A percentile compares a stretch with the other conserved stretches of the same genome.
Conservation (phyloP, 345 rosid genomes). For the Luvunga scandens region DNA sequence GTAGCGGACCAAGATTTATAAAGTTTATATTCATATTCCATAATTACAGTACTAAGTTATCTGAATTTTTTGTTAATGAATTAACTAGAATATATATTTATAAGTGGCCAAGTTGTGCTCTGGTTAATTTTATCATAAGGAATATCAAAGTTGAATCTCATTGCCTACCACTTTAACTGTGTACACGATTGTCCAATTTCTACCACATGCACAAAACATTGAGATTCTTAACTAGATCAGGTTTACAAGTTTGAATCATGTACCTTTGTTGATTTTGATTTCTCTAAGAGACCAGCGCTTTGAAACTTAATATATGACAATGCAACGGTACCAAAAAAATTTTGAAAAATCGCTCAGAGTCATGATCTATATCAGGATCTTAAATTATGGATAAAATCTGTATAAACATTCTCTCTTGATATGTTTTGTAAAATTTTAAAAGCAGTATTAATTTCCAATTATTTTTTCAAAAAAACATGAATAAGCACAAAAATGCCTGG, state of each 20-base stretch:
- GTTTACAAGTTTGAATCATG: neutral
- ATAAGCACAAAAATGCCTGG: no score
- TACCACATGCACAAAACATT: neutral
- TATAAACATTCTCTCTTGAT: no score
- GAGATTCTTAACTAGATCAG: neutral
- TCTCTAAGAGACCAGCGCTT: no score
- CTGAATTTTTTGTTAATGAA: neutral
- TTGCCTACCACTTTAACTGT: neutral
- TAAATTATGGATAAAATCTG: no score
- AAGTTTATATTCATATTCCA: neutral
- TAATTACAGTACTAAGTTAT: neutral
- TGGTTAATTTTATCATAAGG: neutral
- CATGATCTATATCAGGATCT: no score
- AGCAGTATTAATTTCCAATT: no score
- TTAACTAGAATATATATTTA: neutral
- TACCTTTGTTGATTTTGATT: neutral
- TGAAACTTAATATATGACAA: no score
- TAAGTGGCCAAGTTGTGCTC: conserved; percentile 10
- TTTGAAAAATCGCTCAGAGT: no score
- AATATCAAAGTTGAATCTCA: neutral
- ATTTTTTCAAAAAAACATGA: no score
- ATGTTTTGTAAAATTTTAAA: no score
- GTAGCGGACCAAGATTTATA: neutral
- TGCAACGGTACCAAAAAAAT: no score
- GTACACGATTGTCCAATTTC: neutral